A percentile compares a stretch with the other conserved stretches of the same genome.
Conservation (phyloP, 805 yeast species). For the Ascoidea asiatica region DNA sequence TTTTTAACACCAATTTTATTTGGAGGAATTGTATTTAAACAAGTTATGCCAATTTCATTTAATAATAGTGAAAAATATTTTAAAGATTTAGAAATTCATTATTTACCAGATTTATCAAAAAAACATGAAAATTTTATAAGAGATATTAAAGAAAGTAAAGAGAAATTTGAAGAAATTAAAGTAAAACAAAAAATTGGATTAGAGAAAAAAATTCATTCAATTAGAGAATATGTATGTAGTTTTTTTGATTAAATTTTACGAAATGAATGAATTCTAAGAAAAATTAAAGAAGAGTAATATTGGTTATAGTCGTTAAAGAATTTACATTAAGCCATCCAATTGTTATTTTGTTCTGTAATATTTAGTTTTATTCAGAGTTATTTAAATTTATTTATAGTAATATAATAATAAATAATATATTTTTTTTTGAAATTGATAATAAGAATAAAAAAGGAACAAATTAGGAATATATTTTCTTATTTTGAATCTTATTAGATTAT, state of each 20-base stretch:
- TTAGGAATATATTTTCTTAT: no score
- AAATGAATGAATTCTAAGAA: no score
- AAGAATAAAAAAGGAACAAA: no score
- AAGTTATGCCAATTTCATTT: slow-evolving; percentile 38
- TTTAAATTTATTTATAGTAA: no score
- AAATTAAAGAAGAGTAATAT: no score
- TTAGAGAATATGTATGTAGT: slow-evolving; percentile 3
- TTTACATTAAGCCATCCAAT: no score
- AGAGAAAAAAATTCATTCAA: slow-evolving; percentile 3
- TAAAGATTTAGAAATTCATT: slow-evolving; percentile 18
- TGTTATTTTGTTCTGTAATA: no score
- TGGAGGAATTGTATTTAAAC: slow-evolving; percentile 30
- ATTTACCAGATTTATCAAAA: slow-evolving; percentile 23
- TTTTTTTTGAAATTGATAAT: no score
- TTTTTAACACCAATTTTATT: slow-evolving; percentile 36
- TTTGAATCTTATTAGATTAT: no score
- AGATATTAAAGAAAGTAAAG: slow-evolving; percentile 11
- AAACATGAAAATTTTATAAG: slow-evolving; percentile 13
- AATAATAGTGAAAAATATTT: slow-evolving; percentile 17
- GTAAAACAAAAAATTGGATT: slow-evolving; percentile 3
- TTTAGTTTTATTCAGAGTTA: no score
- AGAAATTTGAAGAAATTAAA: neutral
- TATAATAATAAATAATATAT: no score
- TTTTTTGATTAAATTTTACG: slow-evolving; percentile 4
- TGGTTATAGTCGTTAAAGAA: no score